Conservation (phyloP, 2,329 filamentous ascomycete genomes). For the Stachybotrys chartarum region DNA sequence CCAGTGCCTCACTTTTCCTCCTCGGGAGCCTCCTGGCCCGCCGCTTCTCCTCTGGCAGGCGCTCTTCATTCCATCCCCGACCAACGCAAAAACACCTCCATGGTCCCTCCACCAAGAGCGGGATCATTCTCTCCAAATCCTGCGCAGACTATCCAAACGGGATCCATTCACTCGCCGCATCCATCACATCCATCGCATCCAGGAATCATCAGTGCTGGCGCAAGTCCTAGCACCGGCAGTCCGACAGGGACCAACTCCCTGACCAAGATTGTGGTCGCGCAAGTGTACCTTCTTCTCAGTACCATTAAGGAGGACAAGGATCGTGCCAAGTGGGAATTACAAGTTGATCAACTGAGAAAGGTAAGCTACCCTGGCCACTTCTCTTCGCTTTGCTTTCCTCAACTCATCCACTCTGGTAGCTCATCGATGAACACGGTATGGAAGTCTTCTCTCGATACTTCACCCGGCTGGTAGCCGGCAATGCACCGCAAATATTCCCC, state of each 20-base stretch:
- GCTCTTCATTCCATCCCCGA: slow-evolving; percentile 21
- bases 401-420: slow-evolving; percentile 36
- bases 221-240: slow-evolving; percentile 55
- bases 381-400: background rate
- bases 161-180: slow-evolving; percentile 48
- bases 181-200: slow-evolving; percentile 37
- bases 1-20: slow-evolving; percentile 17
- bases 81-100: slow-evolving; percentile 35
- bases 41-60: slow-evolving; percentile 28
- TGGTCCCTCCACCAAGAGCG: slow-evolving; percentile 54
- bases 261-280: slow-evolving; percentile 89
- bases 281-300: slow-evolving; percentile 89
- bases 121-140: slow-evolving; percentile 59
- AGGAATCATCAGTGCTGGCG: slow-evolving; percentile 51
- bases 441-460: slow-evolving; percentile 97
- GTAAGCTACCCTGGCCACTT: slow-evolving; percentile 38
- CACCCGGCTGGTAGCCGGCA: slow-evolving; percentile 82
- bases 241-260: slow-evolving; percentile 60
- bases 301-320: slow-evolving; percentile 92
- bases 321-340: slow-evolving; percentile 83
- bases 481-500: slow-evolving; percentile 87
- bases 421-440: slow-evolving; percentile 98
- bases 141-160: slow-evolving; percentile 50
- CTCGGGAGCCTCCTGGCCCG: slow-evolving; percentile 27
- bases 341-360: slow-evolving; percentile 87